A percentile compares a stretch with the other conserved stretches of the same genome.
These are phyloP conservation scores for Malus hybrid DNA, from an alignment of 331 rosid genomes.

Conservation along the genomic window DNA sequence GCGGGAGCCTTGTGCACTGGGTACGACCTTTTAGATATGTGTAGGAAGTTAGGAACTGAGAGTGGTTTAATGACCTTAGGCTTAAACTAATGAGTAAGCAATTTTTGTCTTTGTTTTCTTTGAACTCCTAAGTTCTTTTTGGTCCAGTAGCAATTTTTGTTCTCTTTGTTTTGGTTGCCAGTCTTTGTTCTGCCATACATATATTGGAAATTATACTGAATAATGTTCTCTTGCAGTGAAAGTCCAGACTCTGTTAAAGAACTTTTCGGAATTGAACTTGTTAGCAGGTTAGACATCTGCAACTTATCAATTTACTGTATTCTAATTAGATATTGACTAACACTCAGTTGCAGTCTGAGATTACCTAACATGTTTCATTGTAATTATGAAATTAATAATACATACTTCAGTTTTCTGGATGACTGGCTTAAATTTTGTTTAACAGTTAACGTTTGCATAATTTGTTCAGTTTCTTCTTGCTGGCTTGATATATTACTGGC, in stretches of 20 bases:
- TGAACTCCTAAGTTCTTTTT: neutral
- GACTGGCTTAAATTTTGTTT: neutral
- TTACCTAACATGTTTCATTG: neutral
- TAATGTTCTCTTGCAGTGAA: conserved; percentile 54
- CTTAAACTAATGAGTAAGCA: neutral
- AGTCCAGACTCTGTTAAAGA: conserved; percentile 68
- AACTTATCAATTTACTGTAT: neutral
- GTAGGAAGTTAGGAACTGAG: neutral
- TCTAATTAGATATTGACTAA: neutral
- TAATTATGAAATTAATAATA: neutral
- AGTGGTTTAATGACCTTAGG: neutral
- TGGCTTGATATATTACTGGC: conserved; percentile 3
- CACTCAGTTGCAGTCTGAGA: neutral
- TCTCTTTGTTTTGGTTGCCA: neutral
- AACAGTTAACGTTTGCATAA: neutral
- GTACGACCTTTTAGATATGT: neutral
- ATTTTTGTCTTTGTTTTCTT: neutral
- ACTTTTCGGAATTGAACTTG: conserved; percentile 79
- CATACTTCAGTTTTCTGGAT: neutral
- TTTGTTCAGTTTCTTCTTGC: neutral
- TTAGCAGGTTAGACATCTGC: conserved; percentile 62
- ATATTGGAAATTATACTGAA: neutral
- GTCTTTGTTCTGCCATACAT: neutral
- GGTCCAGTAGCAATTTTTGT: neutral
- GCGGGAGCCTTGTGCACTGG: no score